Base-by-base conservation (phyloP, 2,329 filamentous ascomycete species). In the Fusarium longipes region DNA sequence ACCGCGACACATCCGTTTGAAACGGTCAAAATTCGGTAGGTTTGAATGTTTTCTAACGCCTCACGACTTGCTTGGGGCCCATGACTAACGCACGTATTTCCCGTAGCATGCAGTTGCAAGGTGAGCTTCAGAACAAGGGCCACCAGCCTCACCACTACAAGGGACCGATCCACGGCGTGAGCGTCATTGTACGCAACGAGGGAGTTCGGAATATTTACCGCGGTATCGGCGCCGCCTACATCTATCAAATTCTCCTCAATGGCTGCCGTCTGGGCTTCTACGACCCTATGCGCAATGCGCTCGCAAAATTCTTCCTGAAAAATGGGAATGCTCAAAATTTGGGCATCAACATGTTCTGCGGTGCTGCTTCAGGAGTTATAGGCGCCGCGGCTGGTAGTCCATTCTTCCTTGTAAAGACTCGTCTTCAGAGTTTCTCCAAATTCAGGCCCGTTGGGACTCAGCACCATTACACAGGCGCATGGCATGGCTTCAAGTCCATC, bases 1-100 rank as follows among this genome's bases (percentile, higher is more conserved):
- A 98, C 95, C 38, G 94, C 96, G 70, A 98, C 96, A 49, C 96
- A 99, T 81, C 94, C 94, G 57, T 98, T 98, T 82, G 96, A 99
- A 82, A 98, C 95, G 14, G 93, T 99, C 78, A 99, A 99, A 87
- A 98, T 98, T 77, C 92, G 94, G 91, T 94, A 84, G 77, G 84
- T 71, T 76, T 40, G 24, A 30, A 42, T n/a, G 29, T 18, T 35
- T 53, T 38, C 22, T 22, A n/a, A 18, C 38, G 32, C 27, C 30
- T 35, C 32, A n/a, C 47, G 12, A 27, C 22, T 51, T 50, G 18
- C 24, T 20, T 39, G 15, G 18, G 32, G 14, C 18, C 32, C 25
- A 27, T 49, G 10, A 22, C 61, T 66, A 42, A 70, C 61, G 18
- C 15, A 22, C 38, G 36, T 32, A 24, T 32, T 27, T 45, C 29